Conservation (phyloP, 495 filamentous ascomycete genomes). For the Xylaria venustula region DNA sequence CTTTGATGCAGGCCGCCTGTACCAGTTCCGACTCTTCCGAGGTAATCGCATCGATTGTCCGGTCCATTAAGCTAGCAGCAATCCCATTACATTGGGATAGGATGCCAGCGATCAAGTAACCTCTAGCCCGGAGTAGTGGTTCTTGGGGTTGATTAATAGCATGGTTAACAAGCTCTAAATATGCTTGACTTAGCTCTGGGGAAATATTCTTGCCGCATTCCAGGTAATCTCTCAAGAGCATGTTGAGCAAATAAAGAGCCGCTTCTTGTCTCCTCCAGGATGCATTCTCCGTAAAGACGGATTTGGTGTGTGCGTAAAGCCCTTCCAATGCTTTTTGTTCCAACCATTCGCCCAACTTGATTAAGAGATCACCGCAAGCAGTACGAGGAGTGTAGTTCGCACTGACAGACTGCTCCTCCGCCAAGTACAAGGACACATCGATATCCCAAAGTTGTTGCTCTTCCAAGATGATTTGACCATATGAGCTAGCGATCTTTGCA, state of each 20-base stretch:
- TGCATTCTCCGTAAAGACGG: slow-evolving; percentile 57
- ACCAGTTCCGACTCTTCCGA: slow-evolving; percentile 80
- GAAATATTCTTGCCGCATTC: slow-evolving; percentile 68
- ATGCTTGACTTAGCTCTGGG: slow-evolving; percentile 63
- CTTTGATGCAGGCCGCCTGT: slow-evolving; percentile 86
- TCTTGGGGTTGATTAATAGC: slow-evolving; percentile 63
- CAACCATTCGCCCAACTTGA: slow-evolving; percentile 93
- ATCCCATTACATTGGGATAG: slow-evolving; percentile 58
- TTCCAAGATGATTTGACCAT: slow-evolving; percentile 88
- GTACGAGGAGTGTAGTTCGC: slow-evolving; percentile 93
- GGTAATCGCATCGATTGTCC: slow-evolving; percentile 70
- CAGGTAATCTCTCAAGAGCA: slow-evolving; percentile 74
- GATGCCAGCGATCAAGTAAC: slow-evolving; percentile 77
- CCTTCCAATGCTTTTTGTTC: slow-evolving; percentile 66
- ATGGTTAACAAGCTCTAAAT: slow-evolving; percentile 74
- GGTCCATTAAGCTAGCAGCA: slow-evolving; percentile 60
- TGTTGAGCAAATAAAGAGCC: slow-evolving; percentile 76
- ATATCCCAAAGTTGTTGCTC: slow-evolving; percentile 96
- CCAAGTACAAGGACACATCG: slow-evolving; percentile 90
- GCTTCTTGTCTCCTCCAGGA: slow-evolving; percentile 73
- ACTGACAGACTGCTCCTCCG: slow-evolving; percentile 93
- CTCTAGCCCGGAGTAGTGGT: slow-evolving; percentile 74
- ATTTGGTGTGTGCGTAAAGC: slow-evolving; percentile 68
- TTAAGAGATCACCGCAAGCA: slow-evolving; percentile 83
- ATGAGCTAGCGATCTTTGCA: slow-evolving; percentile 75